Percentiles rank a stretch among this genome's conserved stretches.
Evolutionary conservation across 106 monocot species (phyloP).

Genomic region (Apostasia shenzhenica): DNA sequence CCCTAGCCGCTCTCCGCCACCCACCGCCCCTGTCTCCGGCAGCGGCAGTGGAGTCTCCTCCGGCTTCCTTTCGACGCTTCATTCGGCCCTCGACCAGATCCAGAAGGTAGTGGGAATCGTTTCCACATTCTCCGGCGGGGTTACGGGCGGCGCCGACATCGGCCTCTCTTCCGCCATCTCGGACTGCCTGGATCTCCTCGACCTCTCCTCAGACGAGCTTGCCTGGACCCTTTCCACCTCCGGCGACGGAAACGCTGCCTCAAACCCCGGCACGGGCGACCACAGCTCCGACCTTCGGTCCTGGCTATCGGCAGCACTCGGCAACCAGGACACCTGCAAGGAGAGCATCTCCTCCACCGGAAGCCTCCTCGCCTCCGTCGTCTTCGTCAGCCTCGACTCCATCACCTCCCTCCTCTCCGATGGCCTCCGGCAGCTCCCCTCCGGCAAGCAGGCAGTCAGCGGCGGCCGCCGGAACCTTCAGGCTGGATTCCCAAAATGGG

Average conservation of each 20-base stretch:
- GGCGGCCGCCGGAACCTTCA: constrained; percentile 5
- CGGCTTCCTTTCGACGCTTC: constrained; percentile 36
- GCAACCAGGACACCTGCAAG: constrained; percentile 67
- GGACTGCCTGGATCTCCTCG: constrained; percentile 95
- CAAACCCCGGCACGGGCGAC: constrained; percentile 10
- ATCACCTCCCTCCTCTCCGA: constrained; percentile 30
- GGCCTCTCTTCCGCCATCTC: constrained; percentile 73
- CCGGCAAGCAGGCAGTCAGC: background rate
- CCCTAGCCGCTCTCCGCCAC: background rate
- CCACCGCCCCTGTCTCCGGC: background rate
- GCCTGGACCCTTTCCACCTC: constrained; percentile 30
- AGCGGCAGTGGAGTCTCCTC: constrained; percentile 10
- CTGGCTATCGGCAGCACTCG: constrained; percentile 65
- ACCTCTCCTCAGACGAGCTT: constrained; percentile 75
- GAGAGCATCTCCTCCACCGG: constrained; percentile 40
- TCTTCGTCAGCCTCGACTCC: constrained; percentile 23
- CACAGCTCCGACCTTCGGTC: constrained; percentile 26
- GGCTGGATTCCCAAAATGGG: constrained; percentile 46
- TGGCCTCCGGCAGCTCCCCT: constrained; percentile 13
- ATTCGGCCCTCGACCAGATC: constrained; percentile 50
- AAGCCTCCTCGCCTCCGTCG: constrained; percentile 22
- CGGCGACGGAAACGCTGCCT: background rate
- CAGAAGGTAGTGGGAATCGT: constrained; percentile 32
- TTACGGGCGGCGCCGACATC: constrained; percentile 34
- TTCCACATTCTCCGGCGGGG: constrained; percentile 25